Percentiles rank a stretch among this genome's conserved stretches.
These are phyloP conservation scores for Blastobotrys muscicola DNA, from an alignment of 805 yeast species.

Conservation along the genomic window DNA sequence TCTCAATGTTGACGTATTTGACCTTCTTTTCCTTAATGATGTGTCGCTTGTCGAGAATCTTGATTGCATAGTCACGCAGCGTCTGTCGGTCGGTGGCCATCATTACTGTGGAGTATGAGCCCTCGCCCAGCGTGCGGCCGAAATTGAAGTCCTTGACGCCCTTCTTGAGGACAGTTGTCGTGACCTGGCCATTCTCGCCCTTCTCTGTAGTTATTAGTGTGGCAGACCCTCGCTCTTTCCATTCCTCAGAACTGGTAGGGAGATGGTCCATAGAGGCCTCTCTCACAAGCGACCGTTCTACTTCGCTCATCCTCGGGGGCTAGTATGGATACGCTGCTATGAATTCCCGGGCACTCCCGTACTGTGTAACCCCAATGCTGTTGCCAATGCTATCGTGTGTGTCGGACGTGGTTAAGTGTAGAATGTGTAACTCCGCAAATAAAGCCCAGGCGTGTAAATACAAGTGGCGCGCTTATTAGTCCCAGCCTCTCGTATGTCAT, in stretches of 20 bases:
- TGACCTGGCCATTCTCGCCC: conserved; percentile 40
- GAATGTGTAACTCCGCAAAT: no score
- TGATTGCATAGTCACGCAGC: conserved; percentile 75
- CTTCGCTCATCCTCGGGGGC: no score
- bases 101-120: conserved; percentile 89
- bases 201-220: conserved; percentile 36
- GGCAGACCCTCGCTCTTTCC: conserved; percentile 56
- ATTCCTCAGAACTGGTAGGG: conserved; percentile 28
- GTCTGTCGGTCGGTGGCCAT: conserved; percentile 74
- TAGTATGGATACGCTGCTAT: no score
- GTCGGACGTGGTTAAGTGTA: no score
- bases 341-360: no score
- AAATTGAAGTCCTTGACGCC: conserved; percentile 79
- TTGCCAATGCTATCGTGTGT: no score
- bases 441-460: no score
- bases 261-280: no score
- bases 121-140: conserved; percentile 86
- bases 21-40: conserved; percentile 90
- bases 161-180: conserved; percentile 40
- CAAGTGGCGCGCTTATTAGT: no score
- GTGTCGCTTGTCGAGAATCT: conserved; percentile 83
- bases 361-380: no score
- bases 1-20: conserved; percentile 93
- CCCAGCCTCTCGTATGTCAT: no score
- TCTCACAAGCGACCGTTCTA: no score